These are phyloP conservation scores for Darksidea phi DNA, from an alignment of 495 filamentous ascomycete genomes.

Conservation along the genomic window DNA sequence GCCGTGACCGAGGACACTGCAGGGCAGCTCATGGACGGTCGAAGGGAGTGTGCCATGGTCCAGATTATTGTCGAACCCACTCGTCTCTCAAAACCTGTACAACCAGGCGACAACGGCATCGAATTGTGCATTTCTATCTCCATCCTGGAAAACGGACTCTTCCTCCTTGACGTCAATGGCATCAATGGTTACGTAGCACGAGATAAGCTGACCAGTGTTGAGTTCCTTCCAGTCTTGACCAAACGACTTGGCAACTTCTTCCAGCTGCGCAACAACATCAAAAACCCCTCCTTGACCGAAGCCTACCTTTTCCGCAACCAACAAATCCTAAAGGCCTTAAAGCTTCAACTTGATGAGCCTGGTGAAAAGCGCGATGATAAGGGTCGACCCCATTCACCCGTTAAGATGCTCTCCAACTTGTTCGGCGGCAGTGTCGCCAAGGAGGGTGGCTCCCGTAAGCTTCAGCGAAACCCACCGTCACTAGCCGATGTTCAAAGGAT, in stretches of 20 bases:
- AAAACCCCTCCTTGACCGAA: conserved; percentile 65
- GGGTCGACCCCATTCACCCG: conserved; percentile 77
- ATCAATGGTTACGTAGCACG: conserved; percentile 61
- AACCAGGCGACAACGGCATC: conserved; percentile 67
- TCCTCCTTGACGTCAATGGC: conserved; percentile 58
- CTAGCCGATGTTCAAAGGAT: conserved; percentile 42
- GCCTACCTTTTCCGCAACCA: conserved; percentile 65
- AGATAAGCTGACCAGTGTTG: conserved; percentile 66
- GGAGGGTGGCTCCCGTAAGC: conserved; percentile 36
- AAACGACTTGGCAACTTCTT: conserved; percentile 66
- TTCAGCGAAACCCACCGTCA: conserved; percentile 32
- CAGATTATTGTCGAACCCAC: conserved; percentile 62
- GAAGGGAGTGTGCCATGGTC: conserved; percentile 57
- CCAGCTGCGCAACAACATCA: conserved; percentile 64
- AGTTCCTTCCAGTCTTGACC: conserved; percentile 67
- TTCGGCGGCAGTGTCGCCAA: conserved; percentile 52
- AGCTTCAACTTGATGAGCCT: conserved; percentile 50
- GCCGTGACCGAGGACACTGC: conserved; percentile 72
- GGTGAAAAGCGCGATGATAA: conserved; percentile 57
- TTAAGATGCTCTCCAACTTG: conserved; percentile 85
- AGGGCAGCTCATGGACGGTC: conserved; percentile 52
- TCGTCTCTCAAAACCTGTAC: conserved; percentile 56
- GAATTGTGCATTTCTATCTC: conserved; percentile 60
- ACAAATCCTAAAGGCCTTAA: conserved; percentile 71
- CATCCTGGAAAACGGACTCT: conserved; percentile 44